phyloP scores from a whole-genome alignment of 371 early-diverging fungal species.

The Mortierella sp. region DNA sequence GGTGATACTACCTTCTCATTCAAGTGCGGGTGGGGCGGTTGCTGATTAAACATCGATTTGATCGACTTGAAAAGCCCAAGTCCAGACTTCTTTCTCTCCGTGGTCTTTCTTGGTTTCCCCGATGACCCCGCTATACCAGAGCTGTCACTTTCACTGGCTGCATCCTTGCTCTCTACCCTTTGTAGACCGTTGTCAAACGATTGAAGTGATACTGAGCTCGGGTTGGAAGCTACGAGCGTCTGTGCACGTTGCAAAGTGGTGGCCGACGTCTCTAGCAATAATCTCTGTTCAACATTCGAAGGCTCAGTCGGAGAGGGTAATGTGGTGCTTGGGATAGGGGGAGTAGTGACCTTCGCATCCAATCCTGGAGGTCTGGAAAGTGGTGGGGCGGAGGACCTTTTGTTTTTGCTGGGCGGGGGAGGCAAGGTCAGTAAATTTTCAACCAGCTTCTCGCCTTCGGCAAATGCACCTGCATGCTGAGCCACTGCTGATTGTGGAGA shows the following conservation, averaged over 20 bases:
- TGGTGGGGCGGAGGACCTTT: conserved; percentile 37
- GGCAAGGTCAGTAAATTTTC: conserved; percentile 16
- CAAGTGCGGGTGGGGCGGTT: conserved; percentile 14
- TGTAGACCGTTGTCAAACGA: conserved; percentile 38
- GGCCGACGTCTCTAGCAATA: background rate
- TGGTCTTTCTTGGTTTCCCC: conserved; percentile 15
- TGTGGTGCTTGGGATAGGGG: conserved; percentile 1
- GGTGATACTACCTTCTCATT: conserved; percentile 23
- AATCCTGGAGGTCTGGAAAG: conserved; percentile 12
- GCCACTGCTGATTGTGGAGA: conserved; percentile 29
- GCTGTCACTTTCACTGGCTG: conserved; percentile 46
- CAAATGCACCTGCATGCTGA: conserved; percentile 33
- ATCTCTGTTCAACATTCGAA: background rate
- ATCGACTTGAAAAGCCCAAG: conserved; percentile 40
- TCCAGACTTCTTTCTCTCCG: conserved; percentile 36
- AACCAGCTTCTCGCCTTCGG: conserved; percentile 38
- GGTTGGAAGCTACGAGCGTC: conserved; percentile 12
- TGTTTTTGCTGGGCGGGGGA: conserved; percentile 12
- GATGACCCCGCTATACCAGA: conserved; percentile 21
- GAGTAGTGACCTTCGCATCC: conserved; percentile 4
- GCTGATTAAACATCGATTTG: conserved; percentile 46
- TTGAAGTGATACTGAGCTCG: conserved; percentile 24
- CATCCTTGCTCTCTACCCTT: conserved; percentile 40
- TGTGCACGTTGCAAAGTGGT: conserved; percentile 7
- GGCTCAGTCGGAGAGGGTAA: background rate